Evolutionary conservation across 257 asterid genomes (phyloP).

Genomic region (Rauvolfia tetraphylla): DNA sequence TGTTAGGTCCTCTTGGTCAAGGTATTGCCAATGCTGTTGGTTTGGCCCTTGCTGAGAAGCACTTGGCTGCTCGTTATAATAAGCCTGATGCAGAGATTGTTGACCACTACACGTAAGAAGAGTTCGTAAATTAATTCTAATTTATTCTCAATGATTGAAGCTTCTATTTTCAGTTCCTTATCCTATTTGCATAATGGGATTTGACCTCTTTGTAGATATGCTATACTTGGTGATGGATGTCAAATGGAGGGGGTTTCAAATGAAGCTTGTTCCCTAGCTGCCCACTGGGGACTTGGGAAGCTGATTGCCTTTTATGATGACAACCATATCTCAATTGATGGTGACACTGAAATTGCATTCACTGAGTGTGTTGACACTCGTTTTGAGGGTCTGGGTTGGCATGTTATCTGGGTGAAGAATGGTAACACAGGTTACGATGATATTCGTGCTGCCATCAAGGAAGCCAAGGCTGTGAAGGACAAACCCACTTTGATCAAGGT

Average conservation of each 20-base stretch:
- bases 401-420: conserved; percentile 92
- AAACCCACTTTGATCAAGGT: conserved; percentile 90
- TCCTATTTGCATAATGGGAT: conserved; percentile 16
- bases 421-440: conserved; percentile 95
- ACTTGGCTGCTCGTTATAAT: conserved; percentile 81
- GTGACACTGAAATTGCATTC: conserved; percentile 94
- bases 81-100: conserved; percentile 61
- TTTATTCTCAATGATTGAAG: background rate
- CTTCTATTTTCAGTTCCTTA: background rate
- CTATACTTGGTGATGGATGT: conserved; percentile 75
- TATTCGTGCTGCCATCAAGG: conserved; percentile 89
- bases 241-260: conserved; percentile 97
- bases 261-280: conserved; percentile 95
- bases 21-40: conserved; percentile 87
- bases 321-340: conserved; percentile 94
- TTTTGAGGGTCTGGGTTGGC: conserved; percentile 96
- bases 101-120: conserved; percentile 74
- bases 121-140: background rate
- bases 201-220: conserved; percentile 34
- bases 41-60: conserved; percentile 74
- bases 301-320: conserved; percentile 90
- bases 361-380: conserved; percentile 80
- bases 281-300: conserved; percentile 97
- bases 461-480: conserved; percentile 90
- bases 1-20: conserved; percentile 84